These are phyloP conservation scores for Wickerhamiella azyma DNA, from an alignment of 805 yeast genomes.

Conservation along the genomic window DNA sequence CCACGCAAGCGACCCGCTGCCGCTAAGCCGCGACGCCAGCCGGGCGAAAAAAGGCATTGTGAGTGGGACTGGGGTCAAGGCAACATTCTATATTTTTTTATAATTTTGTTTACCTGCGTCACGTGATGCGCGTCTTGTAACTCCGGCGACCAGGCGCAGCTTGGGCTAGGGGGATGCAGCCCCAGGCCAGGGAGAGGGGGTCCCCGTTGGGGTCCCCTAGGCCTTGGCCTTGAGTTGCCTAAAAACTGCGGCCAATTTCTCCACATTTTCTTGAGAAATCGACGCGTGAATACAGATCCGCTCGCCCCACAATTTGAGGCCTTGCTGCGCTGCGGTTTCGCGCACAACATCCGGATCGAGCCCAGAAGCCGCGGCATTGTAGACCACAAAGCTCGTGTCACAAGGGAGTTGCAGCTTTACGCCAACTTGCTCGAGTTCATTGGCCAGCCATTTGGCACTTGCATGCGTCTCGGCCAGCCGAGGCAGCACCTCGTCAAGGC, in stretches of 20 bases:
- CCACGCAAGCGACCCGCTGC: conserved; percentile 14
- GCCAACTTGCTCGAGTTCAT: conserved; percentile 26
- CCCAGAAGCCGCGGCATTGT: conserved; percentile 42
- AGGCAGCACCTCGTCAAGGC: conserved; percentile 59
- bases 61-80: neutral
- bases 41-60: conserved; percentile 6
- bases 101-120: neutral
- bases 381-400: conserved; percentile 71
- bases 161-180: too few species aligned
- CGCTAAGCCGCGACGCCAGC: conserved; percentile 8
- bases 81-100: too few species aligned
- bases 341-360: conserved; percentile 45
- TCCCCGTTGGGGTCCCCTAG: neutral
- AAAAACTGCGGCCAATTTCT: conserved; percentile 14
- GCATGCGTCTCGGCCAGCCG: conserved; percentile 38
- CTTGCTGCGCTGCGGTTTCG: conserved; percentile 42
- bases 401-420: conserved; percentile 58
- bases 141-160: too few species aligned
- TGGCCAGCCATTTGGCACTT: conserved; percentile 37
- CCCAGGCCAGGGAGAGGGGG: too few species aligned
- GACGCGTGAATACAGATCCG: conserved; percentile 76
- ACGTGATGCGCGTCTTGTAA: neutral
- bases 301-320: conserved; percentile 53
- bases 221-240: neutral
- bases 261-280: conserved; percentile 40